Evolutionary conservation across 2,329 filamentous ascomycete genomes (phyloP).

Genomic region (Stagonosporopsis chrysanthemi): DNA sequence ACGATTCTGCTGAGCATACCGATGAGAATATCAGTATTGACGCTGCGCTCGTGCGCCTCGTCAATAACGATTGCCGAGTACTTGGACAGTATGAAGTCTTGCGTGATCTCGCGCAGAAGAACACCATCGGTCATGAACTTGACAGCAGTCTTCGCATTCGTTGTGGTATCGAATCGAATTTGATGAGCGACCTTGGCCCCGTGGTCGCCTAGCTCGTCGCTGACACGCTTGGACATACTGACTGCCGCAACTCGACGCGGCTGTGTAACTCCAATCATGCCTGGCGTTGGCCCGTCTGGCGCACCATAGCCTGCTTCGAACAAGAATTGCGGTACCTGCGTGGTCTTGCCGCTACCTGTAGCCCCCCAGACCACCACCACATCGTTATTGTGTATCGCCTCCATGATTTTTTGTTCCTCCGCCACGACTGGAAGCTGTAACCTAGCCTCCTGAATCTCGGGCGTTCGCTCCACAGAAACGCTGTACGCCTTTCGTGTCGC

Average conservation of each 20-base stretch:
- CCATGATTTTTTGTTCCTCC: constrained; percentile 98
- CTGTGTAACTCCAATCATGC: constrained; percentile 94
- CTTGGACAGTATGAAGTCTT: constrained; percentile 85
- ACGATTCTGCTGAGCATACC: constrained; percentile 95
- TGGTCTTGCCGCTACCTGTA: constrained; percentile 97
- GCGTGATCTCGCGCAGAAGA: constrained; percentile 85
- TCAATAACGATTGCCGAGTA: constrained; percentile 96
- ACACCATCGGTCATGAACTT: constrained; percentile 99
- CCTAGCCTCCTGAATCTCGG: constrained; percentile 79
- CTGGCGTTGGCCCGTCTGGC: constrained; percentile 77
- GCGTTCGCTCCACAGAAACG: constrained; percentile 72
- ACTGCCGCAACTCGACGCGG: constrained; percentile 93
- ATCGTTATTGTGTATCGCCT: constrained; percentile 91
- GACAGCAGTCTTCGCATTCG: constrained; percentile 80
- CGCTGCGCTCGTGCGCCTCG: constrained; percentile 94
- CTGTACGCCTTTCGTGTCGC: constrained; percentile 75
- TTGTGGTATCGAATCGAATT: constrained; percentile 91
- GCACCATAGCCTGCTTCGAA: constrained; percentile 93
- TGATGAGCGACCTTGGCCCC: constrained; percentile 83
- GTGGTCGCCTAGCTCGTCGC: constrained; percentile 80
- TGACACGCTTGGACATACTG: constrained; percentile 94
- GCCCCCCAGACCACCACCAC: constrained; percentile 92
- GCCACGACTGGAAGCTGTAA: constrained; percentile 87
- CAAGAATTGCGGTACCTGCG: constrained; percentile 94
- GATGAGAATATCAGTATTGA: constrained; percentile 98